These are phyloP conservation scores for Hypholoma fasciculare DNA, from an alignment of 768 basidiomycete species.

Conservation along the genomic window DNA sequence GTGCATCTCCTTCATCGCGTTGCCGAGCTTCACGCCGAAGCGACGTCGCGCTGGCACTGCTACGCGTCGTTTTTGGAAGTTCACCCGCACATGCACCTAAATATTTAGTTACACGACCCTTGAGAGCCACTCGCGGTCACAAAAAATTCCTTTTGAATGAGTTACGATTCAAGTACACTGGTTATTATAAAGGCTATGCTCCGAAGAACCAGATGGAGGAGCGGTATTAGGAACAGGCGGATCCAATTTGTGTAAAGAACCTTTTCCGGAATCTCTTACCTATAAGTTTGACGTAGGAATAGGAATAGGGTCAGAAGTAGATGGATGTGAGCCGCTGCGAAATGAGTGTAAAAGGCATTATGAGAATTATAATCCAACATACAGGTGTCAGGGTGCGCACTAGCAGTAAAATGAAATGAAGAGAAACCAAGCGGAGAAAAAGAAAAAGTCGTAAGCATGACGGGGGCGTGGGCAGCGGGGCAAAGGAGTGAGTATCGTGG, in stretches of 20 bases:
- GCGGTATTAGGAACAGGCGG: no score
- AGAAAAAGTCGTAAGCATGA: background rate
- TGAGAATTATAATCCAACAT: conserved; percentile 9
- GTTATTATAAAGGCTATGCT: no score
- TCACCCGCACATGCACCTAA: conserved; percentile 96
- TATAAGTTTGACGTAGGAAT: no score
- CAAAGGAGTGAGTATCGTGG: conserved; percentile 7
- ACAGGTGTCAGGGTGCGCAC: conserved; percentile 1
- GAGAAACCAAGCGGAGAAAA: background rate
- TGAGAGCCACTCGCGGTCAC: no score
- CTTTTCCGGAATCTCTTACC: no score
- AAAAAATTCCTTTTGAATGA: no score
- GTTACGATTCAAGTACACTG: no score
- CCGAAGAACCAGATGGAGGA: no score
- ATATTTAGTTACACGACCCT: no score
- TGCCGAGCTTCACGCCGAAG: conserved; percentile 91
- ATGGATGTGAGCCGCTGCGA: no score
- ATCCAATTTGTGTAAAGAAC: no score
- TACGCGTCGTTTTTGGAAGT: conserved; percentile 98
- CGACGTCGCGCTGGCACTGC: conserved; percentile 93
- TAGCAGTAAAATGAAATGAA: background rate
- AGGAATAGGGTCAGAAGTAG: no score
- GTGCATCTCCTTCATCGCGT: conserved; percentile 98
- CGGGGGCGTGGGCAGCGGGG: background rate
- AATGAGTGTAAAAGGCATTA: background rate